Base-by-base conservation (phyloP, 2,329 filamentous ascomycete genomes). In the Magnaporthiopsis poae region DNA sequence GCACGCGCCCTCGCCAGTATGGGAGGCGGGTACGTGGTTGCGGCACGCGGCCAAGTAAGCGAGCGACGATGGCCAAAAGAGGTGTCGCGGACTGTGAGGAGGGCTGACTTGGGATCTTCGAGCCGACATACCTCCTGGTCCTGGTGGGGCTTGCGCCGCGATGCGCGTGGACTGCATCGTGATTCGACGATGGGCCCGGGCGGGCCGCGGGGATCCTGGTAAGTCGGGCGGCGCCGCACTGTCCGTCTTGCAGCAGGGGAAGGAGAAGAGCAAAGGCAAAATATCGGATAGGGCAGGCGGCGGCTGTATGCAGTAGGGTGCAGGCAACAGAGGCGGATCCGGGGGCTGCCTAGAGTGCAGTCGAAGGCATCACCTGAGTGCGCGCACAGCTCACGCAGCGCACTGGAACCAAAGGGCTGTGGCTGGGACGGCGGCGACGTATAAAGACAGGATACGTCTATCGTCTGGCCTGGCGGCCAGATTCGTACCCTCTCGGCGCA, bases 41-140 rank as follows among this genome's bases (percentile, higher is more conserved):
- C 9, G 46, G 21, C 46, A 56, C 21, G 21, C 18, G 46, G 3
- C 18, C 18, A 25, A n/a, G 46, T 9, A 11, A 56, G 46, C 46
- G n/a, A 46, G 33, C 15, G n/a, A n/a, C 31, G 36, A 52, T 31
- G 62, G 35, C 11, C 21, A 56, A 31, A 56, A 25, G 46, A 56
- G 46, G 46, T 74, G 31, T 71, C 70, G 61, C 65, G 72, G 73
- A 63, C 46, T 72, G 71, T 64, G 52, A 69, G 72, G 74, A 69
- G 68, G 71, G 68, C 27, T 66, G 62, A 61, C 21, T 39, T 52
- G 60, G 31, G 36, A 36, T 27, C n/a, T 18, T 62, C 60, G 61
- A 35, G 35, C 9, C 31, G 18, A 25, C 27, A n/a, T 52, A 21
- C 33, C 65, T 66, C 65, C 65, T n/a, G 60, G 65, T 39, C 61